Conservation (phyloP, 192 early-diverging fungal genomes). For the Coemansia sp. region DNA sequence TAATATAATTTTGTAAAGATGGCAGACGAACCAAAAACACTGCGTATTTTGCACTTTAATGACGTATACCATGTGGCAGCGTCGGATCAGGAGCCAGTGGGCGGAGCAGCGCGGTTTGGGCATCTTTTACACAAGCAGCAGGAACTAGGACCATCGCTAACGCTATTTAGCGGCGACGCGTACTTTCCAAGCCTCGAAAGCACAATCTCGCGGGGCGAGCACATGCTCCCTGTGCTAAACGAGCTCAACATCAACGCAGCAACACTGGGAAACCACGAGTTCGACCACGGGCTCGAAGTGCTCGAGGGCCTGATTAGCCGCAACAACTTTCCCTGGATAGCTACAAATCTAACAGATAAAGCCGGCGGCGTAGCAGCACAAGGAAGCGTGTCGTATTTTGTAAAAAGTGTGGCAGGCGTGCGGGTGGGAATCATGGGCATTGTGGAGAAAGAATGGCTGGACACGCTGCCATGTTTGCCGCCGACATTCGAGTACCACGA, state of each 20-base stretch:
- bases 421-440: conserved; percentile 69
- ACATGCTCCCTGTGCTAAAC: conserved; percentile 66
- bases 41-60: conserved; percentile 65
- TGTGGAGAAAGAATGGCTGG: conserved; percentile 70
- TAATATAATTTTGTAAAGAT: not conserved
- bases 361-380: conserved; percentile 31
- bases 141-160: conserved; percentile 34
- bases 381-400: conserved; percentile 38
- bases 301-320: conserved; percentile 49
- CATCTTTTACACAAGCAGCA: conserved; percentile 47
- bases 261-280: conserved; percentile 73
- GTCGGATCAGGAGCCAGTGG: conserved; percentile 57
- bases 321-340: conserved; percentile 70
- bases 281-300: conserved; percentile 66
- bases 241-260: conserved; percentile 59
- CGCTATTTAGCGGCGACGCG: conserved; percentile 66
- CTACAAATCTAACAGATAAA: conserved; percentile 63
- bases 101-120: conserved; percentile 65
- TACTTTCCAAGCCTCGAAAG: conserved; percentile 70
- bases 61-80: conserved; percentile 64
- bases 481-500: conserved; percentile 60
- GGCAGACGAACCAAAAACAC: not conserved
- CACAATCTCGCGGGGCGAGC: conserved; percentile 61
- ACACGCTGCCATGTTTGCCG: conserved; percentile 63
- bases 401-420: conserved; percentile 54